A percentile compares a stretch with the other conserved stretches of the same genome.
Evolutionary conservation across 495 filamentous ascomycete species (phyloP).

Genomic region (Penicillium pulvis): DNA sequence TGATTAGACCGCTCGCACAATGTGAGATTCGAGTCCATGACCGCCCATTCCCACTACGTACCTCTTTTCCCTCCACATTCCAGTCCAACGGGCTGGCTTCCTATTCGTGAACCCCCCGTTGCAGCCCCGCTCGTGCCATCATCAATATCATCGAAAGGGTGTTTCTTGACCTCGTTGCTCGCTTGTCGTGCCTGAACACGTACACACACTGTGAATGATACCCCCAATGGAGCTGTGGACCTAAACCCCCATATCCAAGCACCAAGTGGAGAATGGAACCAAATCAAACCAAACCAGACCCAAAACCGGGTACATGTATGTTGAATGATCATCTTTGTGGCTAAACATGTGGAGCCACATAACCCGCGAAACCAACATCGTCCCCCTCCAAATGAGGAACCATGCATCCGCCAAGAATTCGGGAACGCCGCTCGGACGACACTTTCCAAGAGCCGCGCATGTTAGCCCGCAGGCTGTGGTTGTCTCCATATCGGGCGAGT

Average conservation of each 20-base stretch:
- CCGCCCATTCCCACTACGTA: not conserved
- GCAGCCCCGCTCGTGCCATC: slow-evolving; percentile 8
- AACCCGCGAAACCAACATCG: not conserved
- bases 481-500: slow-evolving; percentile 6
- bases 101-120: slow-evolving; percentile 15
- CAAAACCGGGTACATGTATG: not conserved
- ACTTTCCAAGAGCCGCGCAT: slow-evolving; percentile 15
- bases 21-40: not conserved
- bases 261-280: too few relatives aligned
- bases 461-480: not conserved
- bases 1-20: slow-evolving; percentile 1
- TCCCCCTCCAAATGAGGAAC: not conserved
- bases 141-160: not conserved
- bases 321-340: not conserved
- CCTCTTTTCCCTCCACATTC: slow-evolving; percentile 18
- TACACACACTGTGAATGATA: not conserved
- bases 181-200: not conserved
- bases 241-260: not conserved
- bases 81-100: slow-evolving; percentile 15
- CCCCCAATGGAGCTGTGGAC: not conserved
- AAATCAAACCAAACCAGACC: too few relatives aligned
- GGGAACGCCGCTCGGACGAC: slow-evolving; percentile 15
- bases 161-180: not conserved
- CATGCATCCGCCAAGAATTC: slow-evolving; percentile 4
- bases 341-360: not conserved